Evolutionary conservation across 2,329 filamentous ascomycete species (phyloP).

Genomic region (Monosporascus sp.): DNA sequence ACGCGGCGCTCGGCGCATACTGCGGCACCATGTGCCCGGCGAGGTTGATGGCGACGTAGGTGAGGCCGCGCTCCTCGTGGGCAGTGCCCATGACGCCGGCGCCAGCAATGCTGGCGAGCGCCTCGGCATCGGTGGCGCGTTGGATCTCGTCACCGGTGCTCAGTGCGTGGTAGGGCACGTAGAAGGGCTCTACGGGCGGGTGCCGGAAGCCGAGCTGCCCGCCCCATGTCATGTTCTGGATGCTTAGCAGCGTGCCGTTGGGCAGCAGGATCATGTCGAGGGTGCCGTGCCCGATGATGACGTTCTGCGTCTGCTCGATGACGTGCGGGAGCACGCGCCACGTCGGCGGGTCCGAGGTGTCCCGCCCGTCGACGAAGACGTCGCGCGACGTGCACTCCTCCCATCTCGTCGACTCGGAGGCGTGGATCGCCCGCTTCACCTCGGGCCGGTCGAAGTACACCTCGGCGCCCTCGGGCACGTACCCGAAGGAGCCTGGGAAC

Average conservation of each 20-base stretch:
- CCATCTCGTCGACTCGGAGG: slow-evolving; percentile 36
- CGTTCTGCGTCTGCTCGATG: slow-evolving; percentile 67
- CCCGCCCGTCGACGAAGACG: slow-evolving; percentile 36
- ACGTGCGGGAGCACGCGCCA: slow-evolving; percentile 60
- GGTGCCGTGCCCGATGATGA: slow-evolving; percentile 67
- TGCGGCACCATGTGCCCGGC: slow-evolving; percentile 65
- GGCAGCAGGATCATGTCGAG: slow-evolving; percentile 63
- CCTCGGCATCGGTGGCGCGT: slow-evolving; percentile 12
- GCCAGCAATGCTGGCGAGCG: slow-evolving; percentile 44
- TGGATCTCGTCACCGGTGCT: slow-evolving; percentile 21
- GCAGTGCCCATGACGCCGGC: slow-evolving; percentile 64
- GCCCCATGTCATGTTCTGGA: slow-evolving; percentile 80
- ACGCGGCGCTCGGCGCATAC: slow-evolving; percentile 63
- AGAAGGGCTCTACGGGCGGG: slow-evolving; percentile 57
- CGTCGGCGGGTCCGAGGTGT: slow-evolving; percentile 48
- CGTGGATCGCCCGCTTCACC: slow-evolving; percentile 65
- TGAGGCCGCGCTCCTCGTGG: slow-evolving; percentile 71
- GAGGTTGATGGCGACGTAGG: slow-evolving; percentile 58
- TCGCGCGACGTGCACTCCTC: slow-evolving; percentile 14
- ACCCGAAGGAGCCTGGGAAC: slow-evolving; percentile 57
- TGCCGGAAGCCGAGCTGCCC: slow-evolving; percentile 64
- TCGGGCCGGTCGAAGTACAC: slow-evolving; percentile 69
- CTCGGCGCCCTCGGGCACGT: slow-evolving; percentile 54
- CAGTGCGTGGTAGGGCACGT: slow-evolving; percentile 59
- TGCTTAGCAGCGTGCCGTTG: slow-evolving; percentile 64